Evolutionary conservation across 768 basidiomycete genomes (phyloP).

Genomic region (Macrolepiota fuliginosa): DNA sequence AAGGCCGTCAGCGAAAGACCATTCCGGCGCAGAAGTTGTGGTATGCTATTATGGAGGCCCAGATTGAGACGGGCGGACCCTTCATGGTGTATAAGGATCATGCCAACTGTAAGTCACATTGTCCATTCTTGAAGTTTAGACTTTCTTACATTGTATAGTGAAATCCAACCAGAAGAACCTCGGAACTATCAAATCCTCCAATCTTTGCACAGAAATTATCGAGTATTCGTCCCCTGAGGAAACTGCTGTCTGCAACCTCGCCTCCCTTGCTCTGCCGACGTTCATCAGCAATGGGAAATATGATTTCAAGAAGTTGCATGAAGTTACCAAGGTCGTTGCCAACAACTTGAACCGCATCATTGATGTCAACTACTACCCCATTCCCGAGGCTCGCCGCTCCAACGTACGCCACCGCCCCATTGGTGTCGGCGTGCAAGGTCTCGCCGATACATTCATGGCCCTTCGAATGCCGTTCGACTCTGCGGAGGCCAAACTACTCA

Average conservation of each 20-base stretch:
- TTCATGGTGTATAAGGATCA: conserved; percentile 99
- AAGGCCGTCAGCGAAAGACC: conserved; percentile 81
- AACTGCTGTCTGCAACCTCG: conserved; percentile 97
- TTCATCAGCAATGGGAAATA: conserved; percentile 83
- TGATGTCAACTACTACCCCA: conserved; percentile 94
- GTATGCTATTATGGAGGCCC: conserved; percentile 95
- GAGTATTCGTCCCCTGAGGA: conserved; percentile 98
- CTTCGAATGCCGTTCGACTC: conserved; percentile 96
- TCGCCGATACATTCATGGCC: conserved; percentile 98
- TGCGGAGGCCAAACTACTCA: conserved; percentile 79
- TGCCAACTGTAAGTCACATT: conserved; percentile 67
- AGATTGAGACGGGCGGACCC: conserved; percentile 98
- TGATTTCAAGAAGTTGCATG: conserved; percentile 95
- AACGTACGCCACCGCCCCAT: conserved; percentile 98
- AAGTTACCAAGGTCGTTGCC: conserved; percentile 89
- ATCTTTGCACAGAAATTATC: conserved; percentile 98
- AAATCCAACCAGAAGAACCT: conserved; percentile 99
- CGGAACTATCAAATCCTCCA: conserved; percentile 98
- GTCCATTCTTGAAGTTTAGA: background rate
- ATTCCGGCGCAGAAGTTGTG: conserved; percentile 96
- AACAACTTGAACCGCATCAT: conserved; percentile 94
- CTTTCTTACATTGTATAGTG: conserved; percentile 36
- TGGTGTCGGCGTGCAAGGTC: conserved; percentile 95
- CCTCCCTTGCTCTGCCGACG: conserved; percentile 91
- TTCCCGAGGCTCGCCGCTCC: conserved; percentile 85